Base-by-base conservation (phyloP, 2,329 filamentous ascomycete species). In the Alternaria ventricosa region DNA sequence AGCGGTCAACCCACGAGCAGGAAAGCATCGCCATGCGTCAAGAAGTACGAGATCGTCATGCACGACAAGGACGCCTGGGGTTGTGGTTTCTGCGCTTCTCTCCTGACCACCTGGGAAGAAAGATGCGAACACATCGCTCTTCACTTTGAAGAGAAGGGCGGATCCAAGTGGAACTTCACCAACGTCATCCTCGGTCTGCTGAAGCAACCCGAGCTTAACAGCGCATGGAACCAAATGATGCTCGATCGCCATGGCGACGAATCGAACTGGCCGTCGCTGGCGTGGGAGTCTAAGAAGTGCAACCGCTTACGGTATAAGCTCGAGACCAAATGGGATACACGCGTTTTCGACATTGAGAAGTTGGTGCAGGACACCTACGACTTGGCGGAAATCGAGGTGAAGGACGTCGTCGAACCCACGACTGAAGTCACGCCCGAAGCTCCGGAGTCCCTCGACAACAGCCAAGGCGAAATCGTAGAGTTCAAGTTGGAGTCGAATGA, bases 61-160 rank as follows among this genome's bases (percentile, higher is more conserved):
- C 85, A 85, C 64, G 89, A 90, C 81, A 85, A 88, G 68, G 88
- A 87, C 77, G 88, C 89, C 43, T 91, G 88, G 86, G 89, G 88
- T 2, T 91, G 89, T 67, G 89, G 89, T 25, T 90, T 91, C 78
- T 91, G 89, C 71, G 88, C 87, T 5, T 86, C 85, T 15, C 83
- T 90, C 45, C 84, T 90, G 61, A 85, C 87, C 15, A 87, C 88
- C 12, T 87, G 88, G 67, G 88, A 90, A 73, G 87, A 89, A 58
- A 87, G 90, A 71, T 89, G 90, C 64, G 88, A 90, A 72, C 89
- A 91, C 68, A 88, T 91, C 33, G 88, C 88, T 20, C 82, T 85
- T n/a, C 89, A 91, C 70, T 91, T 90, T 71, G 89, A 90, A 74
- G 85, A 88, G 78, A 88, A 87, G 65, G 88, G 89, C 27, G 67